Base-by-base conservation (phyloP, 2,329 filamentous ascomycete species). In the Knoxdaviesia proteae region DNA sequence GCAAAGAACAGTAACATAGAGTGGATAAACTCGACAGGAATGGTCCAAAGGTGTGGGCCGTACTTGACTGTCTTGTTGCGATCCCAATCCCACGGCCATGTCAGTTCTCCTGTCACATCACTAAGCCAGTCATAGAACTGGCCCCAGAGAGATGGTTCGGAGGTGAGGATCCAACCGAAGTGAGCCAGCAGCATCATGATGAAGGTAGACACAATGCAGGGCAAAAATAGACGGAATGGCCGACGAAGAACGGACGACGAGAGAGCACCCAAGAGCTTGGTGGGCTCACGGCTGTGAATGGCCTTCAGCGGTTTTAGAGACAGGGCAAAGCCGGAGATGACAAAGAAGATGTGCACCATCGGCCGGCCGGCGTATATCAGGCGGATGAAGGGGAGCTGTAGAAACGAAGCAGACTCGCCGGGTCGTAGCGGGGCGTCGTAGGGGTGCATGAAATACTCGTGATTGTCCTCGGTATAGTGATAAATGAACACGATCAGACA, bases 41-140 rank as follows among this genome's bases (percentile, higher is more conserved):
- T 75, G 5, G 73, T 76, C 72, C 72, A 77, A 30, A 76, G 55
- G 47, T 77, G 72, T 31, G 69, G 61, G 49, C 75, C 69, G 49
- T 74, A 71, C 6, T 35, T 41, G 29, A 42, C 42, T n/a, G 44
- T 30, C 42, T 41, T 46, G 36, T 46, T 42, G 29, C 42, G 44
- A 6, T 42, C 32, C 45, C 45, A 46, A 34, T 45, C 48, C 47
- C 47, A 50, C 45, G 41, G 52, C 46, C 42, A 51, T 44, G 43
- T 50, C 42, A 46, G 46, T 46, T 44, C 42, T 43, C 46, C 40
- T 32, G 42, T 36, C 4, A 39, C 20, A 5, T 63, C 59, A 49
- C 54, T 52, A 31, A 49, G 47, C 69, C 68, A 73, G 46, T 69
- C 61, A 11, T 46, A 47, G 10, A 67, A 48, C 48, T 71, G 66